Percentiles rank a stretch among this genome's conserved stretches.
phyloP scores from a whole-genome alignment of 306 rosid species.

The Glycine soja region DNA sequence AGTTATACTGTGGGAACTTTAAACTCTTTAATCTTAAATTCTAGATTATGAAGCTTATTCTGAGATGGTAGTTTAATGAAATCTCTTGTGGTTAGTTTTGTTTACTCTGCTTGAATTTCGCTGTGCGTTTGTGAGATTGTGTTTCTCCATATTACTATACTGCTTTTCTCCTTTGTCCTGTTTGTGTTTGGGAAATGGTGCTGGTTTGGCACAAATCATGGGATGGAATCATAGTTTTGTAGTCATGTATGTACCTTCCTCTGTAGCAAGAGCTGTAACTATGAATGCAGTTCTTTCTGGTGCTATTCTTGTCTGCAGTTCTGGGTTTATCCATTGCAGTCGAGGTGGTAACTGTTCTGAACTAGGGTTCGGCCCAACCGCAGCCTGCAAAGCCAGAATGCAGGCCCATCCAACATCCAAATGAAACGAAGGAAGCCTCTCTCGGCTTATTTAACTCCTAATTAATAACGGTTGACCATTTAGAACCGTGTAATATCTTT shows the following conservation, averaged over 20 bases:
- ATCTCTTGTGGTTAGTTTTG: neutral
- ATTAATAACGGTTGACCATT: neutral
- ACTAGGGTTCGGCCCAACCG: neutral
- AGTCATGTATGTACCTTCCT: neutral
- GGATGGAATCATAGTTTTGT: neutral
- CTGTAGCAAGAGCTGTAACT: conserved; percentile 9
- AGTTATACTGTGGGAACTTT: conserved; percentile 9
- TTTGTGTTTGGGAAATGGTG: conserved; percentile 19
- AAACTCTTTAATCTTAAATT: conserved; percentile 13
- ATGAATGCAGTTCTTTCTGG: neutral
- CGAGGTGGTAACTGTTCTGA: neutral
- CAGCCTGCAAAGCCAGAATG: too few relatives aligned
- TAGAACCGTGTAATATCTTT: neutral
- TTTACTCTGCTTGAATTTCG: neutral
- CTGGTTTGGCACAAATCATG: conserved; percentile 17
- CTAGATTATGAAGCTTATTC: conserved; percentile 17
- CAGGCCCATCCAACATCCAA: neutral
- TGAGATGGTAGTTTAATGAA: neutral
- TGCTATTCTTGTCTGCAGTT: neutral
- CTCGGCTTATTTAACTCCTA: neutral
- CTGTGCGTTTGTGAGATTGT: neutral
- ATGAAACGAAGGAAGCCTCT: neutral
- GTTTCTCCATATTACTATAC: neutral
- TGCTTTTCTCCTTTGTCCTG: neutral
- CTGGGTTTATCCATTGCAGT: neutral